These are phyloP conservation scores for Drosera capensis DNA, from an alignment of 148 eudicot species.

Conservation along the genomic window DNA sequence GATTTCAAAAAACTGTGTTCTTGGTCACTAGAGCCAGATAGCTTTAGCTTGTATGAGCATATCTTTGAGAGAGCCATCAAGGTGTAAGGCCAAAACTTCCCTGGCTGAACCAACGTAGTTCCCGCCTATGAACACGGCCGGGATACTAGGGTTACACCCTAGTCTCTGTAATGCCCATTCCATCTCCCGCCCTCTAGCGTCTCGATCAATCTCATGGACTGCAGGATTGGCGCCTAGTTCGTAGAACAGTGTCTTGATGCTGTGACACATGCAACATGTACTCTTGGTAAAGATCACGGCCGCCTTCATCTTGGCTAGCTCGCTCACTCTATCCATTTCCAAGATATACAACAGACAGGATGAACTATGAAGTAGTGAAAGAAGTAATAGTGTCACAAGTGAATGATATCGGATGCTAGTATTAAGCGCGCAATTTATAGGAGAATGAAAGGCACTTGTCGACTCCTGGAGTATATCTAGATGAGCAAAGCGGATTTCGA, in stretches of 20 bases:
- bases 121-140: conserved; percentile 24
- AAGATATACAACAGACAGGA: no score
- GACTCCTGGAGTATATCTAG: no score
- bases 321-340: conserved; percentile 18
- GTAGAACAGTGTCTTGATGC: conserved; percentile 18
- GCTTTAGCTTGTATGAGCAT: conserved; percentile 20
- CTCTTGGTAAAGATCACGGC: conserved; percentile 27
- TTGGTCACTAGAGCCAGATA: conserved; percentile 19
- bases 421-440: no score
- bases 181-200: conserved; percentile 20
- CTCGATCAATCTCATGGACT: conserved; percentile 16
- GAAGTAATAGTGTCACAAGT: no score
- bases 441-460: no score
- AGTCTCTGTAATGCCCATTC: conserved; percentile 17
- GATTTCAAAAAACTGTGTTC: neutral
- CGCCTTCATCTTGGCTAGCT: conserved; percentile 18
- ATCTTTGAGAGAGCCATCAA: conserved; percentile 19
- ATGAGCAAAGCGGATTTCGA: no score
- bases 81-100: conserved; percentile 21
- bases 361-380: no score
- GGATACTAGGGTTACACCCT: conserved; percentile 22
- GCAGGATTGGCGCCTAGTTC: conserved; percentile 29
- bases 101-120: conserved; percentile 18
- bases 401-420: no score
- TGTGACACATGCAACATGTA: conserved; percentile 26